A percentile compares a stretch with the other conserved stretches of the same genome.
Conservation (phyloP, 75 land plant species). For the Isoetes taiwanensis region DNA sequence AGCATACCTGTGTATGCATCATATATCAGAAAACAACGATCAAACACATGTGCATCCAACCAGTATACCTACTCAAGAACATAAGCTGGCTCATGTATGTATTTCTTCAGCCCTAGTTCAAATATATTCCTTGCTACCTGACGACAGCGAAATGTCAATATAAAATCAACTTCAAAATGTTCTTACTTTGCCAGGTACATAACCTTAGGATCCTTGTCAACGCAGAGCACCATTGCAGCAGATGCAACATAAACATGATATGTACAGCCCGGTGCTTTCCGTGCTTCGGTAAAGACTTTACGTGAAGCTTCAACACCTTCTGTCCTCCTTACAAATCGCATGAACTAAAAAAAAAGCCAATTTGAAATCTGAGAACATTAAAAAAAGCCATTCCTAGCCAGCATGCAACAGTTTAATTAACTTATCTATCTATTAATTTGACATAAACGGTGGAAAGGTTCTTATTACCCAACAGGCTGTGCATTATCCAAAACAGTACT, state of each 20-base stretch:
- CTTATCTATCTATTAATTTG: not conserved
- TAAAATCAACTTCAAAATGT: not conserved
- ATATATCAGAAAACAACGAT: not conserved
- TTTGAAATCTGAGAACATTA: too few relatives aligned
- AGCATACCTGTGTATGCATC: conserved; percentile 54
- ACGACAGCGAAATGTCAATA: conserved; percentile 8
- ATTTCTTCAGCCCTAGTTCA: conserved; percentile 86
- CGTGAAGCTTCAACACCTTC: conserved; percentile 96
- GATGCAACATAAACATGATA: conserved; percentile 96
- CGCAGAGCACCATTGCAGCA: conserved; percentile 89
- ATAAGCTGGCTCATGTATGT: conserved; percentile 80
- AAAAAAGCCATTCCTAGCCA: not conserved
- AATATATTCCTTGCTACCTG: conserved; percentile 92
- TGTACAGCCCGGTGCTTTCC: conserved; percentile 73
- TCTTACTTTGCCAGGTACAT: not conserved
- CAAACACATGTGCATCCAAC: not conserved
- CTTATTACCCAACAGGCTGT: too few relatives aligned
- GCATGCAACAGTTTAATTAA: not conserved
- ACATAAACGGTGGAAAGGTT: not conserved
- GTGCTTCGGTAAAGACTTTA: conserved; percentile 81
- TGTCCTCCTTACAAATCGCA: conserved; percentile 88
- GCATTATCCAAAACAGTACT: too few relatives aligned
- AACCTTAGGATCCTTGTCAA: conserved; percentile 98
- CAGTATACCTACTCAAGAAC: conserved; percentile 60
- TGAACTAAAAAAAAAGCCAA: conserved; percentile 38